Evolutionary conservation across 306 rosid species (phyloP).

Genomic region (Ammopiptanthus mongolicus): DNA sequence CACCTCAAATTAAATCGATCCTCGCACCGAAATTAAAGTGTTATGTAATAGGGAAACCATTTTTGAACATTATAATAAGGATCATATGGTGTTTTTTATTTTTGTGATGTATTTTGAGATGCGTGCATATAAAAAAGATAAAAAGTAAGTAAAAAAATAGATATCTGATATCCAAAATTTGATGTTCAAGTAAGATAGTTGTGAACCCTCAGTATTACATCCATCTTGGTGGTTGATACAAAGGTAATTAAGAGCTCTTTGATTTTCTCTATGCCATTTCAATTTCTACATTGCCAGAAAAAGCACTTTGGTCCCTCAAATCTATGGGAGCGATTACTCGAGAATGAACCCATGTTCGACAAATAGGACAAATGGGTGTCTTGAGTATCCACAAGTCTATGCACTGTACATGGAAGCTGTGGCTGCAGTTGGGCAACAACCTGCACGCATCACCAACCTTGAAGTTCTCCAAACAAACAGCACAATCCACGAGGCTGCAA

Average conservation of each 20-base stretch:
- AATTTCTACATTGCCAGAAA: conserved; percentile 9
- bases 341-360: conserved; percentile 41
- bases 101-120: too few species aligned
- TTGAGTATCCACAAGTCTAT: conserved; percentile 56
- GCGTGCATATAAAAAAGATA: too few species aligned
- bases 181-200: too few species aligned
- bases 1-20: neutral
- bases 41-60: too few species aligned
- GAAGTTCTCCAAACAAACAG: conserved; percentile 58
- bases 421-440: conserved; percentile 50
- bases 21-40: neutral
- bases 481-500: conserved; percentile 44
- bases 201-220: neutral
- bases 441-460: conserved; percentile 58
- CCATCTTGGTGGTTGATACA: neutral
- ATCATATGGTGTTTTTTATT: too few species aligned
- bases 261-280: conserved; percentile 10
- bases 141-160: too few species aligned
- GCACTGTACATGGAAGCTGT: conserved; percentile 54
- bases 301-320: neutral
- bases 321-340: neutral
- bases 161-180: too few species aligned
- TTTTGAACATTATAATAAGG: too few species aligned
- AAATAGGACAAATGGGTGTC: conserved; percentile 58
- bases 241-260: neutral